Evolutionary conservation across 805 yeast species (phyloP).

Genomic region (Suhomyces vadensis): DNA sequence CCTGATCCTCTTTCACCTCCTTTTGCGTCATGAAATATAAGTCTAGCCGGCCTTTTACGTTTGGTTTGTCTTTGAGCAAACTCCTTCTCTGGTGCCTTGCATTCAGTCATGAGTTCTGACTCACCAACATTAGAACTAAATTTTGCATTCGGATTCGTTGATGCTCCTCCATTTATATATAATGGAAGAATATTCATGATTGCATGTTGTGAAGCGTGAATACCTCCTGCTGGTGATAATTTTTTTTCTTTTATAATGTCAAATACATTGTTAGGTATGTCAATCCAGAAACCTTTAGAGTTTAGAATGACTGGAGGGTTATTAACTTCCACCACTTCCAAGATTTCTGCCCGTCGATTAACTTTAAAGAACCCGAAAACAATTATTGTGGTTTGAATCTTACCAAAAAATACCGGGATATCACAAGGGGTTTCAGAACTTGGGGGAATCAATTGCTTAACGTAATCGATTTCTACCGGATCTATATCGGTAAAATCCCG

Average conservation of each 20-base stretch:
- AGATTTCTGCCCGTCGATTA: slow-evolving; percentile 70
- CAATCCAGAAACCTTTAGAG: slow-evolving; percentile 91
- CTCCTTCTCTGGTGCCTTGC: slow-evolving; percentile 97
- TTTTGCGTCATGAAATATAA: slow-evolving; percentile 79
- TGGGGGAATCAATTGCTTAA: slow-evolving; percentile 53
- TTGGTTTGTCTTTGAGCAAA: slow-evolving; percentile 72
- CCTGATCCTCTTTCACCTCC: slow-evolving; percentile 86
- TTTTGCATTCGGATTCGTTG: slow-evolving; percentile 38
- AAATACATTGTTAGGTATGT: slow-evolving; percentile 68
- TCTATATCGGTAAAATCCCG: slow-evolving; percentile 93
- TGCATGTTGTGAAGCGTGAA: slow-evolving; percentile 96
- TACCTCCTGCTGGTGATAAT: slow-evolving; percentile 80
- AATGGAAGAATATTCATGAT: slow-evolving; percentile 77
- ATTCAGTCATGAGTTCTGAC: slow-evolving; percentile 81
- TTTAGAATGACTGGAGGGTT: slow-evolving; percentile 74
- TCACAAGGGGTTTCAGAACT: slow-evolving; percentile 32
- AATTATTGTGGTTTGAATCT: slow-evolving; percentile 64
- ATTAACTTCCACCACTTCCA: slow-evolving; percentile 90
- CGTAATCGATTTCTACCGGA: slow-evolving; percentile 69
- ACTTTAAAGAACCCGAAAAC: slow-evolving; percentile 95
- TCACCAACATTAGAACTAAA: slow-evolving; percentile 34
- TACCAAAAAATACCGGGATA: slow-evolving; percentile 74
- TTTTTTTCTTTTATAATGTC: slow-evolving; percentile 56
- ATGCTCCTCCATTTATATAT: slow-evolving; percentile 67
- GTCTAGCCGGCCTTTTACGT: slow-evolving; percentile 81